These are phyloP conservation scores for Ceratopteris richardii DNA, from an alignment of 75 land plant genomes.

Conservation along the genomic window DNA sequence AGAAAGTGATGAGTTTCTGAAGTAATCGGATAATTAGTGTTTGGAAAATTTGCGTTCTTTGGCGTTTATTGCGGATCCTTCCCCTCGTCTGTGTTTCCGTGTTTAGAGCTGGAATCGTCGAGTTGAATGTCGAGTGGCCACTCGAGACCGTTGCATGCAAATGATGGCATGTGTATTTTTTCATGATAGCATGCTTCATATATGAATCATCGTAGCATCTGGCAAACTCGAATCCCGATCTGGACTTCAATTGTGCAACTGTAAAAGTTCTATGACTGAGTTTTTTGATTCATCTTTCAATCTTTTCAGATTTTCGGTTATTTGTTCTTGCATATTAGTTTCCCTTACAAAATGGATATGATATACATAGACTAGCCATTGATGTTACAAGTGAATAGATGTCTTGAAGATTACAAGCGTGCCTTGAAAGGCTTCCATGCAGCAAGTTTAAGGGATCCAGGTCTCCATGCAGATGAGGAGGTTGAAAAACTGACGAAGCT, in stretches of 20 bases:
- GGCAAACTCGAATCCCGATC: slow-evolving; percentile 76
- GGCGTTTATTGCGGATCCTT: too few species aligned
- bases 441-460: slow-evolving; percentile 77
- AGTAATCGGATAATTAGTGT: too few species aligned
- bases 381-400: slow-evolving; percentile 63
- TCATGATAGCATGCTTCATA: too few species aligned
- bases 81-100: too few species aligned
- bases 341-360: background rate
- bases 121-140: too few species aligned
- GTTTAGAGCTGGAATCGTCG: too few species aligned
- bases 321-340: background rate
- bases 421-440: slow-evolving; percentile 91
- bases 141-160: too few species aligned
- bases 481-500: slow-evolving; percentile 58
- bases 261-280: slow-evolving; percentile 48
- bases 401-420: slow-evolving; percentile 86
- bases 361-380: slow-evolving; percentile 2
- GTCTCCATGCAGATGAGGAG: slow-evolving; percentile 65
- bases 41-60: too few species aligned
- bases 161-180: too few species aligned
- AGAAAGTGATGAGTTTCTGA: too few species aligned
- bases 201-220: too few species aligned
- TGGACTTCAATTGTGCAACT: slow-evolving; percentile 83
- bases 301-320: too few species aligned
- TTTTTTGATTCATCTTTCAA: background rate